These are phyloP conservation scores for Obelidium mucronatum DNA, from an alignment of 192 early-diverging fungal genomes.

Conservation along the genomic window DNA sequence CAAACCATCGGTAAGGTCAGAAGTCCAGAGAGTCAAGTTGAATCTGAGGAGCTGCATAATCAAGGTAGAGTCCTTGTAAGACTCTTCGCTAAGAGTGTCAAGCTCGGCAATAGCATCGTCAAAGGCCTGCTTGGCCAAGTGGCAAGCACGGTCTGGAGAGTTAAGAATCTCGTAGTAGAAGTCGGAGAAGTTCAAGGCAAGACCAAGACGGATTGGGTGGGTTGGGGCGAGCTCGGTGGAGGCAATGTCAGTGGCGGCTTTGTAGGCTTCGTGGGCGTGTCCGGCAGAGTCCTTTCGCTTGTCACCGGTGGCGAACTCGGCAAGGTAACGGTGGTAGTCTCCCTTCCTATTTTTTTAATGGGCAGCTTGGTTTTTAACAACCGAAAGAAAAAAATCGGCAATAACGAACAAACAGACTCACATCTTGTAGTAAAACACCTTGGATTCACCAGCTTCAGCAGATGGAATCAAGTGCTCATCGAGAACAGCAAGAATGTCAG, in stretches of 20 bases:
- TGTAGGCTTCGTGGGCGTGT: conserved; percentile 92
- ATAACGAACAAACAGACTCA: conserved; percentile 51
- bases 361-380: background rate
- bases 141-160: conserved; percentile 96
- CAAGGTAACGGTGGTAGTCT: conserved; percentile 99
- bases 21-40: conserved; percentile 99
- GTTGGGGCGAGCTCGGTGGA: conserved; percentile 94
- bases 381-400: background rate
- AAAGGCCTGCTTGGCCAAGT: conserved; percentile 96
- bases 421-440: conserved; percentile 99
- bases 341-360: conserved; percentile 94
- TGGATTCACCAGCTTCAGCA: conserved; percentile 95
- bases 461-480: conserved; percentile 89
- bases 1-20: conserved; percentile 91
- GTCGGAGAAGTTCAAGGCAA: conserved; percentile 98
- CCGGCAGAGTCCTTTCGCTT: conserved; percentile 83
- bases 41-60: conserved; percentile 99
- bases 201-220: conserved; percentile 97
- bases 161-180: conserved; percentile 99
- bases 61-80: conserved; percentile 99
- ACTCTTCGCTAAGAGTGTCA: conserved; percentile 98
- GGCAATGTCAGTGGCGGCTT: conserved; percentile 94
- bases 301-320: conserved; percentile 93
- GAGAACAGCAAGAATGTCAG: conserved; percentile 92
- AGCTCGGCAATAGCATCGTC: conserved; percentile 99